Percentiles rank a stretch among this genome's conserved stretches.
phyloP scores from a whole-genome alignment of 179 eudicot genomes.

The Actinidia arguta region DNA sequence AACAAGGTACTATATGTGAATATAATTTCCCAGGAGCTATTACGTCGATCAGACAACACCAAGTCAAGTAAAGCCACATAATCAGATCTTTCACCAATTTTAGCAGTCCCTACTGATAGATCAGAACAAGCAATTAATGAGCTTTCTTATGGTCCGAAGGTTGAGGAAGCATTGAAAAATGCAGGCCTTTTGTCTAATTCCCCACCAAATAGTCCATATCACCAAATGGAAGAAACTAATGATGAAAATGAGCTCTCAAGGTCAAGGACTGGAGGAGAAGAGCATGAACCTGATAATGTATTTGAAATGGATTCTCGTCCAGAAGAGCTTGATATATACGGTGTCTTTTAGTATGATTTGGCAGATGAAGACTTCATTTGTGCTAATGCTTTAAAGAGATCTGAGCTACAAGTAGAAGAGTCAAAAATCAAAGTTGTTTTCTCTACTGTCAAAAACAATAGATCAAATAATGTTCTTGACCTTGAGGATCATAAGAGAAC shows the following conservation, averaged over 20 bases:
- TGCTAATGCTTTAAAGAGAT: slow-evolving; percentile 45
- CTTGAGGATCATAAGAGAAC: slow-evolving; percentile 30
- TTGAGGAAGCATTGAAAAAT: slow-evolving; percentile 78
- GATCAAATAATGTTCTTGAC: slow-evolving; percentile 26
- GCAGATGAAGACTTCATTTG: slow-evolving; percentile 82
- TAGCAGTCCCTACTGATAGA: slow-evolving; percentile 27
- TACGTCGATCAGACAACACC: slow-evolving; percentile 40
- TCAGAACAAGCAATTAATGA: slow-evolving; percentile 32
- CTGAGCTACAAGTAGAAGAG: slow-evolving; percentile 51
- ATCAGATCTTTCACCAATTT: slow-evolving; percentile 37
- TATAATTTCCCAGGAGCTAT: slow-evolving; percentile 83
- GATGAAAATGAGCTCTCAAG: slow-evolving; percentile 28
- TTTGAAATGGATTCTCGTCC: slow-evolving; percentile 79
- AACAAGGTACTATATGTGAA: slow-evolving; percentile 87
- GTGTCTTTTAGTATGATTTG: slow-evolving; percentile 91
- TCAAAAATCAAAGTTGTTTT: slow-evolving; percentile 85
- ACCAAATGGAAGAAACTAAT: slow-evolving; percentile 25
- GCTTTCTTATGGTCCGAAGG: slow-evolving; percentile 47
- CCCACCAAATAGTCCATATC: slow-evolving; percentile 79
- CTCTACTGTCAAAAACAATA: slow-evolving; percentile 53
- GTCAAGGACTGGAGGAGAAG: slow-evolving; percentile 44
- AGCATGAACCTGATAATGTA: slow-evolving; percentile 54
- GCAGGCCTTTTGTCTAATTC: slow-evolving; percentile 90
- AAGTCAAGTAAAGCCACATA: slow-evolving; percentile 39
- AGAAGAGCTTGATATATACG: slow-evolving; percentile 92